Conservation (phyloP, 805 yeast genomes). For the Ogataea pini region DNA sequence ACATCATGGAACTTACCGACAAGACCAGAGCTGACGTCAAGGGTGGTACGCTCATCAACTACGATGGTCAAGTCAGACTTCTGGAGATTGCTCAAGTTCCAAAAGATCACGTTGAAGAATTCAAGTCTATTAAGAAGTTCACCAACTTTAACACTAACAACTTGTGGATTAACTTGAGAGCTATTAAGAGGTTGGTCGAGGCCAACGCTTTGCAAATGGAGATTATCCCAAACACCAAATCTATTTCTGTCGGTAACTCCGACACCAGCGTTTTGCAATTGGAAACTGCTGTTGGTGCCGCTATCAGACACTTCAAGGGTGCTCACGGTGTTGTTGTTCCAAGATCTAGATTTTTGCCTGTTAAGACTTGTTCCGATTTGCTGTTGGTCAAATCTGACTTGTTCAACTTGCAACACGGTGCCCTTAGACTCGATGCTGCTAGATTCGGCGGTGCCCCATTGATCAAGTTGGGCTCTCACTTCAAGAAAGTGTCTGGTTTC, state of each 20-base stretch:
- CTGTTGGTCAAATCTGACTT: conserved; percentile 93
- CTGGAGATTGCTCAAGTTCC: conserved; percentile 98
- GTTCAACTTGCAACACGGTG: conserved; percentile 88
- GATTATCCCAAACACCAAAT: conserved; percentile 92
- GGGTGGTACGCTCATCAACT: conserved; percentile 97
- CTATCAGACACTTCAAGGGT: conserved; percentile 90
- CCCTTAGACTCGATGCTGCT: conserved; percentile 76
- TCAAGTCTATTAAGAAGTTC: conserved; percentile 96
- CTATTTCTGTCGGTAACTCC: conserved; percentile 71
- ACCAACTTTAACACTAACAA: conserved; percentile 98
- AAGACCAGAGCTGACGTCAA: conserved; percentile 99
- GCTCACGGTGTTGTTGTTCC: conserved; percentile 99
- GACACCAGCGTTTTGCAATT: conserved; percentile 89
- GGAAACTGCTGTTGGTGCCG: conserved; percentile 99
- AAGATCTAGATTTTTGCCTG: conserved; percentile 96
- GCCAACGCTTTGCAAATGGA: conserved; percentile 80
- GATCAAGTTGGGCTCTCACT: conserved; percentile 94
- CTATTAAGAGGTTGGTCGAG: conserved; percentile 90
- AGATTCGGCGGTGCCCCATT: conserved; percentile 93
- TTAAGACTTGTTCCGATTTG: conserved; percentile 94
- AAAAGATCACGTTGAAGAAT: conserved; percentile 96
- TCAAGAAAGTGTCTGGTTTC: conserved; percentile 92
- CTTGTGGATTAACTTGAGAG: conserved; percentile 94
- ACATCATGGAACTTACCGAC: conserved; percentile 97
- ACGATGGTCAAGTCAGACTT: conserved; percentile 91